A percentile compares a stretch with the other conserved stretches of the same genome.
These are phyloP conservation scores for Rhizopus arrhizus DNA, from an alignment of 371 early-diverging fungal genomes.

Conservation along the genomic window DNA sequence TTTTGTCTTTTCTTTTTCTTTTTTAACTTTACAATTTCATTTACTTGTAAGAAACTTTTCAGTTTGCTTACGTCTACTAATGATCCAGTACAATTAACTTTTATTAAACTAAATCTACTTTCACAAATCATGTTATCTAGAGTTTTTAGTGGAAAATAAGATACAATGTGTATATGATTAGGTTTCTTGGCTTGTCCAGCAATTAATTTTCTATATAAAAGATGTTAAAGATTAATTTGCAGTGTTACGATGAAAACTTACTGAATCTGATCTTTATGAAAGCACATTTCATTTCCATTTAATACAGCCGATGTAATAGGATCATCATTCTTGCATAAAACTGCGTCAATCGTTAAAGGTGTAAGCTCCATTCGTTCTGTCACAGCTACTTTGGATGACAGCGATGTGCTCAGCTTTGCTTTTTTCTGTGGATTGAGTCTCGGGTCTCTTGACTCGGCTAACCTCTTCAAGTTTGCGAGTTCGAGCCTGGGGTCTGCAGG, in stretches of 20 bases:
- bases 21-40: slow-evolving; percentile 13
- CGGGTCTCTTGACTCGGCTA: background rate
- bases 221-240: background rate
- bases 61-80: slow-evolving; percentile 20
- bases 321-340: slow-evolving; percentile 4
- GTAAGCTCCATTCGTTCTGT: background rate
- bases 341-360: background rate
- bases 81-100: background rate
- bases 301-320: background rate
- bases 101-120: slow-evolving; percentile 5
- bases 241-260: background rate
- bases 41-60: slow-evolving; percentile 20
- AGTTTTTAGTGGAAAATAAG: slow-evolving; percentile 7
- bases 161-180: slow-evolving; percentile 3
- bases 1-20: background rate
- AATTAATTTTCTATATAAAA: background rate
- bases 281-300: slow-evolving; percentile 4
- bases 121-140: slow-evolving; percentile 8
- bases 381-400: background rate
- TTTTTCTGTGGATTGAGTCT: background rate
- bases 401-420: background rate
- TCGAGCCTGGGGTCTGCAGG: background rate
- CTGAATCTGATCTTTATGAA: slow-evolving; percentile 9
- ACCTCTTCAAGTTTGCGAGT: background rate
- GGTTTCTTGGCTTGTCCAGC: background rate